These are phyloP conservation scores for Corynespora cassiicola DNA, from an alignment of 2,329 filamentous ascomycete genomes.

Conservation along the genomic window DNA sequence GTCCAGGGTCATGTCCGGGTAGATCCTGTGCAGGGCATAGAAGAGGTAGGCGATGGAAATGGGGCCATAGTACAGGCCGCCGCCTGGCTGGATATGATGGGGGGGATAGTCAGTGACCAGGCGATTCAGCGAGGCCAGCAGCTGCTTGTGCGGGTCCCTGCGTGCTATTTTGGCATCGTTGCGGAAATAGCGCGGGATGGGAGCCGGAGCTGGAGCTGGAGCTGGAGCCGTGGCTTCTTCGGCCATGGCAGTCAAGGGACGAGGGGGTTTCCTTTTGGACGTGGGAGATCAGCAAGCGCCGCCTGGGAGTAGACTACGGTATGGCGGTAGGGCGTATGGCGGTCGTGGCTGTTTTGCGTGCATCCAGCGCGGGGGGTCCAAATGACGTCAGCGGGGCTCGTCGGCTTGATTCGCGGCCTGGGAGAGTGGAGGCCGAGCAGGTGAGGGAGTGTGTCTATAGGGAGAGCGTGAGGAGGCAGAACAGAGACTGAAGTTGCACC, in stretches of 20 bases:
- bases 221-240: conserved; percentile 26
- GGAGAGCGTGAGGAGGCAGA: no score
- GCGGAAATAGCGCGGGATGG: conserved; percentile 50
- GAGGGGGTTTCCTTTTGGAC: no score
- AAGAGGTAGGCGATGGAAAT: conserved; percentile 58
- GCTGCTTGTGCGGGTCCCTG: conserved; percentile 57
- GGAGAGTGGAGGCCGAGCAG: no score
- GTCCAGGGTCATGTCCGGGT: conserved; percentile 55
- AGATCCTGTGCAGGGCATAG: conserved; percentile 56
- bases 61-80: conserved; percentile 59
- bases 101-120: conserved; percentile 57
- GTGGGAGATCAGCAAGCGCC: neutral
- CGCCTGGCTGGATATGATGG: conserved; percentile 52
- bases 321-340: neutral
- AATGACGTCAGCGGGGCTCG: conserved; percentile 24
- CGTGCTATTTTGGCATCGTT: conserved; percentile 45
- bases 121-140: conserved; percentile 57
- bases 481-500: no score
- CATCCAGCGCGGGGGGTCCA: no score
- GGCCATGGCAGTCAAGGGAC: conserved; percentile 29
- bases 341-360: neutral
- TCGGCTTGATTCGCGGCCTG: no score
- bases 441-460: no score
- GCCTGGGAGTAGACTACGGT: neutral
- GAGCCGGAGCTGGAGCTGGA: conserved; percentile 21